Conservation (phyloP, 257 asterid genomes). For the Schizonepeta tenuifolia region DNA sequence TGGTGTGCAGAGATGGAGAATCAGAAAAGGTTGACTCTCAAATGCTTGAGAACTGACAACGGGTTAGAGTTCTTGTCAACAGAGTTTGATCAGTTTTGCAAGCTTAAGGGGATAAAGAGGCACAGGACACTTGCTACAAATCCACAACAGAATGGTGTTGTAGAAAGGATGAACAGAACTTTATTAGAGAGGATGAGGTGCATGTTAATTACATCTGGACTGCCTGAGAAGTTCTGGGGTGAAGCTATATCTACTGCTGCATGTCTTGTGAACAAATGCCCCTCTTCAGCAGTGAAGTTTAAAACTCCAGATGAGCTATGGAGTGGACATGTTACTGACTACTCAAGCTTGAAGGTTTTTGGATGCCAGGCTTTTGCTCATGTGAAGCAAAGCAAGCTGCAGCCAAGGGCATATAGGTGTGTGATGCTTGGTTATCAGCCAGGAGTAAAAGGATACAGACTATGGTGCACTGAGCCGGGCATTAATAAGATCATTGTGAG, state of each 20-base stretch:
- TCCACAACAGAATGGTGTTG: neutral
- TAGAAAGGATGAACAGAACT: neutral
- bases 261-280: neutral
- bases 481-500: too few species aligned
- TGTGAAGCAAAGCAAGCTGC: neutral
- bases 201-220: neutral
- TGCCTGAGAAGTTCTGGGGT: neutral
- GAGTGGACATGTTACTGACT: too few species aligned
- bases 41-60: neutral
- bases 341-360: too few species aligned
- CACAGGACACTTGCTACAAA: neutral
- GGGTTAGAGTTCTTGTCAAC: neutral
- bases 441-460: neutral
- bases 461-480: neutral
- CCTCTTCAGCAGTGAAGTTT: neutral
- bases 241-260: neutral
- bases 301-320: neutral
- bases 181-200: neutral
- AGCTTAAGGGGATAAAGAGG: neutral
- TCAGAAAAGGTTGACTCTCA: too few species aligned
- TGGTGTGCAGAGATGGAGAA: too few species aligned
- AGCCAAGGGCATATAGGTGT: neutral
- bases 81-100: neutral
- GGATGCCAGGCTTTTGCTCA: neutral
- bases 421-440: neutral